These are phyloP conservation scores for Phytophthora brassicae DNA, from an alignment of 352 stramenopile species.

Conservation along the genomic window DNA sequence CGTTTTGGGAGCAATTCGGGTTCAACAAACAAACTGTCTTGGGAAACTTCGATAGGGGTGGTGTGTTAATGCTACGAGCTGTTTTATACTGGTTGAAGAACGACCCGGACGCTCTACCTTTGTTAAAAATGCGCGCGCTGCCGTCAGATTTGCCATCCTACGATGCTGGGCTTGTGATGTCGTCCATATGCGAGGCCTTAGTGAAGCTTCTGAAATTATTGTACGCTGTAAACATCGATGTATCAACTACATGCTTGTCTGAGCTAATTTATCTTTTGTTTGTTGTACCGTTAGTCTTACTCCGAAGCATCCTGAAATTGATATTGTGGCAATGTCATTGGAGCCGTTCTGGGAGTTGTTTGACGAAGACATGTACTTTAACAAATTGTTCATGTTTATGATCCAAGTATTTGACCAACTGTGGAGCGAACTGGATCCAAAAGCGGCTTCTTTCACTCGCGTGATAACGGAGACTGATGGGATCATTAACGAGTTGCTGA, in stretches of 20 bases:
- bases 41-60: slow-evolving; percentile 80
- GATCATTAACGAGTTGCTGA: slow-evolving; percentile 69
- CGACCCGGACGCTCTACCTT: slow-evolving; percentile 42
- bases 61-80: slow-evolving; percentile 64
- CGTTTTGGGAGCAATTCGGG: slow-evolving; percentile 65
- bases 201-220: slow-evolving; percentile 73
- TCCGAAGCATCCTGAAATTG: slow-evolving; percentile 63
- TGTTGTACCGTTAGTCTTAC: slow-evolving; percentile 37
- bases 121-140: slow-evolving; percentile 56
- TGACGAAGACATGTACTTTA: slow-evolving; percentile 77
- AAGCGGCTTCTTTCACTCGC: slow-evolving; percentile 75
- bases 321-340: slow-evolving; percentile 75
- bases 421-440: slow-evolving; percentile 59
- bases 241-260: background rate
- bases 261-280: slow-evolving; percentile 10
- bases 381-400: slow-evolving; percentile 77
- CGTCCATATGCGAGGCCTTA: slow-evolving; percentile 70
- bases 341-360: slow-evolving; percentile 87
- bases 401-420: slow-evolving; percentile 78
- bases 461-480: slow-evolving; percentile 78
- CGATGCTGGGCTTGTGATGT: slow-evolving; percentile 67
- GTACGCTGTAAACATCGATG: slow-evolving; percentile 44
- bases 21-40: slow-evolving; percentile 68
- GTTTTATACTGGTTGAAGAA: slow-evolving; percentile 71
- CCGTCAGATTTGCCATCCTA: slow-evolving; percentile 61